Conservation (phyloP, 1,139 yeast genomes). For the Pneumocystis sp. region DNA sequence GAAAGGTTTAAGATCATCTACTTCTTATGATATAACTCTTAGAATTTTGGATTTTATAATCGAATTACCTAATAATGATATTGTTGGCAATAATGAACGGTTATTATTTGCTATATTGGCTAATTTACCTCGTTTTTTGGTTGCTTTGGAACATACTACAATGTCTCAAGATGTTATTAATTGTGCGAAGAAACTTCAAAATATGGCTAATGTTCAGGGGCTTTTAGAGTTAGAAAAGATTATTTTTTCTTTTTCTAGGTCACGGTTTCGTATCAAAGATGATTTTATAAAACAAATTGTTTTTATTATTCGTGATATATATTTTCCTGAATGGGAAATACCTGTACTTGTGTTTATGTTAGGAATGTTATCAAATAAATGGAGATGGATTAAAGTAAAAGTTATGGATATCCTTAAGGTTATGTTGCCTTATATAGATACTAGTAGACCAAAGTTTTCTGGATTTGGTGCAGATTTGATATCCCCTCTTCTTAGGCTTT, state of each 20-base stretch:
- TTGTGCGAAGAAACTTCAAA: constrained; percentile 43
- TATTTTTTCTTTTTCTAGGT: constrained; percentile 58
- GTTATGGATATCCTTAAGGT: constrained; percentile 61
- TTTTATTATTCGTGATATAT: constrained; percentile 46
- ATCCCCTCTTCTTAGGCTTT: constrained; percentile 68
- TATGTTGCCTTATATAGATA: constrained; percentile 61
- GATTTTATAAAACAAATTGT: constrained; percentile 77
- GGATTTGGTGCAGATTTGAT: constrained; percentile 93
- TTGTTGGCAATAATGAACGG: constrained; percentile 55
- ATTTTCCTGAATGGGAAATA: constrained; percentile 64
- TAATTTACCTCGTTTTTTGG: constrained; percentile 69
- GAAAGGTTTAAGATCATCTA: constrained; percentile 69
- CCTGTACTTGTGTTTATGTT: constrained; percentile 58
- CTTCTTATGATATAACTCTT: constrained; percentile 65
- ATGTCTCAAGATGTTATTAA: constrained; percentile 38
- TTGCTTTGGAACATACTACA: constrained; percentile 50
- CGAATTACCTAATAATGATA: constrained; percentile 52
- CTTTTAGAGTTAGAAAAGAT: constrained; percentile 56
- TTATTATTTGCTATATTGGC: constrained; percentile 58
- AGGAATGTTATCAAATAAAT: constrained; percentile 64
- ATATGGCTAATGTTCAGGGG: constrained; percentile 44
- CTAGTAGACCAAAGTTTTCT: constrained; percentile 61
- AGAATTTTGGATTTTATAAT: constrained; percentile 60
- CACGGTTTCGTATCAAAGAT: constrained; percentile 69
- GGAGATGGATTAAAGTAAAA: constrained; percentile 65